Percentiles rank a stretch among this genome's conserved stretches.
phyloP scores from a whole-genome alignment of 345 rosid species.

The Fremontodendron californicum region DNA sequence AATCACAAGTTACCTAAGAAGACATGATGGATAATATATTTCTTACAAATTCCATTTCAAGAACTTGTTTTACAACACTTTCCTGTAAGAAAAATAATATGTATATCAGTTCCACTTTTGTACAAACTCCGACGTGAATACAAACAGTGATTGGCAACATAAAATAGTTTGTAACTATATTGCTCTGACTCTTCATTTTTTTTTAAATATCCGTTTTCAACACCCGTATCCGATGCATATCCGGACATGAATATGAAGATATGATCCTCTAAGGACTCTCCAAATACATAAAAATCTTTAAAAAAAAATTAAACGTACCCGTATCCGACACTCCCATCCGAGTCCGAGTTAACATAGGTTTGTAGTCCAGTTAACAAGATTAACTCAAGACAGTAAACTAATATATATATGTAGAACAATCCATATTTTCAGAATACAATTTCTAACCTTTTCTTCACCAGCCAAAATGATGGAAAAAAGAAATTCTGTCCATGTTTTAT shows the following conservation, averaged over 20 bases:
- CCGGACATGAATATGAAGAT: too few relatives aligned
- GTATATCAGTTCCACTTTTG: conserved; percentile 28
- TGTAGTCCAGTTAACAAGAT: conserved; percentile 8
- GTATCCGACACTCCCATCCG: too few relatives aligned
- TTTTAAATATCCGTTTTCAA: too few relatives aligned
- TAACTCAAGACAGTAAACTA: conserved; percentile 13
- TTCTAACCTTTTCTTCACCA: conserved; percentile 19
- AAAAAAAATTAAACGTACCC: too few relatives aligned
- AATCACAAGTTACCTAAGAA: neutral
- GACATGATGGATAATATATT: conserved; percentile 17
- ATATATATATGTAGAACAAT: conserved; percentile 6
- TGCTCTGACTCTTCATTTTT: too few relatives aligned
- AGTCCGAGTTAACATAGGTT: too few relatives aligned
- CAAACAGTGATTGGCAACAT: conserved; percentile 10
- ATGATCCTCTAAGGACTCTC: too few relatives aligned
- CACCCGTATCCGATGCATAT: too few relatives aligned
- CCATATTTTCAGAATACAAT: conserved; percentile 14
- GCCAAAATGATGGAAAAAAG: conserved; percentile 9
- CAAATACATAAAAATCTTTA: too few relatives aligned
- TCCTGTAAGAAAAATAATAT: conserved; percentile 17
- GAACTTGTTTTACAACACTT: conserved; percentile 27
- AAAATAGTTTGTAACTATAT: conserved; percentile 4
- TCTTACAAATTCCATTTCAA: conserved; percentile 31
- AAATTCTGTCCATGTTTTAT: conserved; percentile 22
- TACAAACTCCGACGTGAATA: conserved; percentile 29